Evolutionary conservation across 164 flowering plant genomes (phyloP), one percentile per base, ranked within the genome.

Genomic region (Annona squamosa): DNA sequence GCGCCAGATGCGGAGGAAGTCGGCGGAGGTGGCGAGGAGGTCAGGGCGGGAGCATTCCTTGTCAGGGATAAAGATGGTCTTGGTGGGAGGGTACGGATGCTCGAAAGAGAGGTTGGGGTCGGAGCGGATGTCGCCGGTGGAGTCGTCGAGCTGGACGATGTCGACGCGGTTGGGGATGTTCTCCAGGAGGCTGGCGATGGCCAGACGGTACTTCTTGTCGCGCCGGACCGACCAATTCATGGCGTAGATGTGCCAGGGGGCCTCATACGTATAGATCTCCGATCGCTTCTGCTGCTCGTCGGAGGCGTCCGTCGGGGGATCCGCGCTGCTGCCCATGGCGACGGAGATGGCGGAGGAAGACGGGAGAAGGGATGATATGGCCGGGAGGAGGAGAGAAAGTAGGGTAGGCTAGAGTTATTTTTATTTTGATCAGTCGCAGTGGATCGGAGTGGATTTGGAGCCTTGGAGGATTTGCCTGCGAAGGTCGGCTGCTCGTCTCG

Each of bases 241-340:
- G 83, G 98, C 93, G 89, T 90, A 94, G 86, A 92, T 88, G 83
- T 86, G 97, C 97, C 97, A 94, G 3, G 98, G 97, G 0, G 98
- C 97, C 70, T 94, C 96, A 85, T 91, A 94, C 0, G 98, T 90
- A 91, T 94, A 94, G 83, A 93, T 93, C 82, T 93, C 97, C 6
- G 94, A 91, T 5, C 98, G 86, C 67, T 90, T 89, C 74, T 94
- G 94, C 81, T 89, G 93, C 78, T 93, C 97, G 72, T 90, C 94
- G 41, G 94, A 88, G 0, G 81, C 89, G 18, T 86, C 85, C 52
- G 44, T 48, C 5, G 70, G 9, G 52, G 75, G 70, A 52, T 66
- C 70, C 4, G 37, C 68, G 71, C 62, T 52, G 69, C 70, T 52
- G 71, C 74, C 68, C 48, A 68, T 47, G 48, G 59, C 5, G 37